phyloP scores from a whole-genome alignment of 2,329 filamentous ascomycete genomes.

The Microdochium paspali region DNA sequence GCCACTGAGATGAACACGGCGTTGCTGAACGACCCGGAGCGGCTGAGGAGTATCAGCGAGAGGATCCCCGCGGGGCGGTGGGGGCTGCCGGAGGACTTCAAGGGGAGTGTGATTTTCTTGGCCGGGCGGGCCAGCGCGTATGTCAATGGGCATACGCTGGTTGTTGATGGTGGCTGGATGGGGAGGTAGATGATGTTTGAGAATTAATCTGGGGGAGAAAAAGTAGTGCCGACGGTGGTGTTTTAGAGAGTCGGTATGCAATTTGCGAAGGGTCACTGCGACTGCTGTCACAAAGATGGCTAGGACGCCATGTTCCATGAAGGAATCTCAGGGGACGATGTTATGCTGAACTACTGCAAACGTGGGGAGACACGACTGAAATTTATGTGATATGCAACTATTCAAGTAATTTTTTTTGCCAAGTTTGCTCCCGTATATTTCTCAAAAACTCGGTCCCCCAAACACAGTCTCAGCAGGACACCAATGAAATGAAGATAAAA shows the following conservation, averaged over 20 bases:
- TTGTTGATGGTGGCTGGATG: slow-evolving; percentile 92
- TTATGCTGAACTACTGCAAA: too few species aligned
- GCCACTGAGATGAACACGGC: slow-evolving; percentile 92
- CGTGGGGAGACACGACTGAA: too few species aligned
- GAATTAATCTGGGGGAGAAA: not conserved
- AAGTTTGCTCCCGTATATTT: too few species aligned
- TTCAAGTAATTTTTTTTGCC: too few species aligned
- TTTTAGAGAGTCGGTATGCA: too few species aligned
- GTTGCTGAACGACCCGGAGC: slow-evolving; percentile 60
- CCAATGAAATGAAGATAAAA: slow-evolving; percentile 1
- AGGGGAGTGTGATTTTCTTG: slow-evolving; percentile 70
- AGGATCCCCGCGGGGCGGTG: slow-evolving; percentile 78
- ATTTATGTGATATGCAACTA: too few species aligned
- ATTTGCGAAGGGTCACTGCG: too few species aligned
- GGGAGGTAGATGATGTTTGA: slow-evolving; percentile 46
- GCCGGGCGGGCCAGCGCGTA: slow-evolving; percentile 70
- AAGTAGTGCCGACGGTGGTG: slow-evolving; percentile 13
- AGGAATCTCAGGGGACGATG: too few species aligned
- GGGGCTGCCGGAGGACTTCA: slow-evolving; percentile 81
- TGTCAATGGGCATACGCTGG: slow-evolving; percentile 71
- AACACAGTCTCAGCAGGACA: too few species aligned
- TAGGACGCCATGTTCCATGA: too few species aligned
- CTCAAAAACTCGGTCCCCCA: too few species aligned
- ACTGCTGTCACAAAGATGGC: too few species aligned
- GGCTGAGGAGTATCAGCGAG: slow-evolving; percentile 64